Base-by-base conservation (phyloP, 345 rosid species). In the Populus tremula region DNA sequence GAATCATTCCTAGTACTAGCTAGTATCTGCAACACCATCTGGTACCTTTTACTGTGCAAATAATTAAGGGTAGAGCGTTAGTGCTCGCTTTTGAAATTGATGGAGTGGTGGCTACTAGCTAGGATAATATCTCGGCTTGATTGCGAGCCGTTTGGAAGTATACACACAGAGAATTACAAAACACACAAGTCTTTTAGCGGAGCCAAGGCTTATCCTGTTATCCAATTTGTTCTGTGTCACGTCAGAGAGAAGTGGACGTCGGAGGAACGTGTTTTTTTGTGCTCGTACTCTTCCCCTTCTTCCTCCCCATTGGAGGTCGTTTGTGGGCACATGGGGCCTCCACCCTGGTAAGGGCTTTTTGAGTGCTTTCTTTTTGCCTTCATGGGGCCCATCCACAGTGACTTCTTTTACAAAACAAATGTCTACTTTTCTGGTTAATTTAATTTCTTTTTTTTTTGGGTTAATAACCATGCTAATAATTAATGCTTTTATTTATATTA, bases 261-360 rank as follows among this genome's bases (percentile, higher is more conserved):
- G 68, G 77, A 80, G 73, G 38, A 80, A 77, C 50, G 43, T 73
- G 54, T 18, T 36, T 12, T 35, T 16, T 75, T 70, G 76, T 61
- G 79, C 62, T 16, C 17, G 1, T 33, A 47, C 73, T 62, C 64
- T 18, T 54, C 11, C 47, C 62, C 23, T 18, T 63, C 59, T n/a
- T n/a, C 4, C 8, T 8, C 31, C 50, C 64, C 54, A 13, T 33
- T 47, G 74, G n/a, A 36, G 73, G 41, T 64, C 80, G 69, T 76
- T 69, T 43, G 68, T 72, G 56, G 76, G 14, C 79, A 70, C 84
- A 50, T 79, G 84, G 83, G 80, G 67, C 82, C 81, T 61, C 82
- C 76, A 35, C 45, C 62, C 29, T 47, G 56, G 43, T 45, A 35
- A 79, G 81, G 76, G 80, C 80, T 54, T 79, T 83, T 79, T 73